phyloP scores from a whole-genome alignment of 495 filamentous ascomycete species.

The Aspergillus nanangensis region DNA sequence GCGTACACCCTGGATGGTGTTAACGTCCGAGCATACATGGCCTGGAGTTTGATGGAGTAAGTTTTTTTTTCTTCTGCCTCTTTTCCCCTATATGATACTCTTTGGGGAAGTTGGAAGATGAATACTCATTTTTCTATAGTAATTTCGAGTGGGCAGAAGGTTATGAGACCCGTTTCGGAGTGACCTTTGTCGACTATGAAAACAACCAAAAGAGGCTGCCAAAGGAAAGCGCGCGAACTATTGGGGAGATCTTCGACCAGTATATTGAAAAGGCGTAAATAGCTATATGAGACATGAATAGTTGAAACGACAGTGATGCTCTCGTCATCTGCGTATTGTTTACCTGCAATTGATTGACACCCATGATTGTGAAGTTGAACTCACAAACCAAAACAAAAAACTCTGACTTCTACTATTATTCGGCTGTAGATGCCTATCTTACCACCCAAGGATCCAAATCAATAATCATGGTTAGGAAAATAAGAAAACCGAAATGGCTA shows the following conservation, averaged over 20 bases:
- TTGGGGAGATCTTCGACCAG: slow-evolving; percentile 57
- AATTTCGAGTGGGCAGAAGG: slow-evolving; percentile 67
- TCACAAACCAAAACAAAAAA: too few relatives aligned
- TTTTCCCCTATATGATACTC: not conserved
- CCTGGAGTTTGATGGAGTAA: slow-evolving; percentile 75
- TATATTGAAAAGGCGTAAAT: slow-evolving; percentile 27
- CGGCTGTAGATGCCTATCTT: too few relatives aligned
- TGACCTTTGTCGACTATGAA: slow-evolving; percentile 73
- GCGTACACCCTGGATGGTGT: slow-evolving; percentile 64
- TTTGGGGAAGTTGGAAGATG: not conserved
- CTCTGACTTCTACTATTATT: too few relatives aligned
- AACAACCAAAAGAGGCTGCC: slow-evolving; percentile 70
- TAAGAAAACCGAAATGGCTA: too few relatives aligned
- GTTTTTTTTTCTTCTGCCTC: slow-evolving; percentile 7
- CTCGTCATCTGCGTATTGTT: too few relatives aligned
- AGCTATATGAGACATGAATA: not conserved
- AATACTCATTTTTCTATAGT: slow-evolving; percentile 18
- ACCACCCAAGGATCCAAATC: too few relatives aligned
- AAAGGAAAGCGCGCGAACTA: slow-evolving; percentile 70
- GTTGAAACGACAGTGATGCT: not conserved
- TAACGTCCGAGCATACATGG: slow-evolving; percentile 68
- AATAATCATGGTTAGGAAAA: too few relatives aligned
- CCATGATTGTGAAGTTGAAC: too few relatives aligned
- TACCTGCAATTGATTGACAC: too few relatives aligned
- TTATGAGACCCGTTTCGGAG: slow-evolving; percentile 79